Evolutionary conservation across 1,139 yeast genomes (phyloP), one percentile per base, ranked within the genome.

Genomic region (Taphrina populina): DNA sequence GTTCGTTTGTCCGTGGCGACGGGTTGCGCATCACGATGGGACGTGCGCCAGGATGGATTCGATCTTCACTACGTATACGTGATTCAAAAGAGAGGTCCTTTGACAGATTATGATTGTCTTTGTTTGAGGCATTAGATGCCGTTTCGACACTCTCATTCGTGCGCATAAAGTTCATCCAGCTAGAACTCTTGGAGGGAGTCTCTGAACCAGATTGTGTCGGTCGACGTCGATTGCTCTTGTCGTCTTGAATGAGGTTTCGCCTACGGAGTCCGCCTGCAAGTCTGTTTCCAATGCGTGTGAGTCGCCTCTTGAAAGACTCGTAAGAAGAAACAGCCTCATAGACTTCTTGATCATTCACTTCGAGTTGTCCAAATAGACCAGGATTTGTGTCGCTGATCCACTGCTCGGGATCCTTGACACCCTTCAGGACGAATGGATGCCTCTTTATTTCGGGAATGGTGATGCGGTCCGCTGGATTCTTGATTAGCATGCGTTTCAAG

Each of bases 341-440:
- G 13, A 85, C 77, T 62, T 87, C 95, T 60, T 81, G 83, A 46
- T 75, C 77, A 7, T 84, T 75, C n/a, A 84, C 84, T 44, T 78
- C 76, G 49, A 83, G 80, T 66, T 70, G 64, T 21, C 65, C 62
- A 60, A 66, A 64, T 60, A 56, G 64, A 60, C 66, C 67, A 59
- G 61, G 66, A 53, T 63, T 46, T 58, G 68, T 58, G 27, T 37
- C 57, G 11, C 49, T 26, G 30, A 57, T 39, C 60, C 60, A 58
- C 61, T 62, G 67, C 61, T 68, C 70, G 59, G 66, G 72, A 62
- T 54, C 64, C 36, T 62, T 77, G 61, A 86, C 70, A 32, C 82
- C 88, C 69, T 80, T 75, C 29, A 79, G 66, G 7, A 87, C 79
- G 71, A 95, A 88, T 0, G 90, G 86, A 69, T 92, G 96, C 7